Percentiles rank a stretch among this genome's conserved stretches.
Conservation (phyloP, 345 rosid genomes). For the Sonneratia alba region DNA sequence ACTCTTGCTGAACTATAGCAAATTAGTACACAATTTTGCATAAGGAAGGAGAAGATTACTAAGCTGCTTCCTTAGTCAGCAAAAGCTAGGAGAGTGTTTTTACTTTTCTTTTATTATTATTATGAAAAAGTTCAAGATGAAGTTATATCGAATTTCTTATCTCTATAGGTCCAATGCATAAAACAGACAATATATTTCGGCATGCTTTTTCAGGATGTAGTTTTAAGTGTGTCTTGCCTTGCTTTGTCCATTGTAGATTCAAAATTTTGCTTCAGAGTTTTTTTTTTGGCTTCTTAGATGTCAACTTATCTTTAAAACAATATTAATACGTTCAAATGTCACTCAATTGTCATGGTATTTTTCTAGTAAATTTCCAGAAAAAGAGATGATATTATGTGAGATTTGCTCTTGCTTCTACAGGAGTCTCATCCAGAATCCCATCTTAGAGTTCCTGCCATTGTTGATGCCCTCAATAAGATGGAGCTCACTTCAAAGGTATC, state of each 20-base stretch:
- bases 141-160: neutral
- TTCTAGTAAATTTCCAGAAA: neutral
- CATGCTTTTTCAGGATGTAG: too few relatives aligned
- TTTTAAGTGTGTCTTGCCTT: too few relatives aligned
- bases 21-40: neutral
- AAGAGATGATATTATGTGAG: neutral
- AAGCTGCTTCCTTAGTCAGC: neutral
- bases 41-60: too few relatives aligned
- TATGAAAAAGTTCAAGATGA: neutral
- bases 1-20: neutral
- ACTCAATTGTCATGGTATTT: neutral
- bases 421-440: constrained; percentile 92
- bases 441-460: constrained; percentile 84
- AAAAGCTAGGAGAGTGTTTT: neutral
- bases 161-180: neutral
- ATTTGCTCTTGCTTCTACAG: constrained; percentile 20
- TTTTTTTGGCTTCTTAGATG: neutral
- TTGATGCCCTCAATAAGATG: constrained; percentile 65
- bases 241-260: neutral
- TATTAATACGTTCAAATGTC: neutral
- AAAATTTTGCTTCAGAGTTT: neutral
- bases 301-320: neutral
- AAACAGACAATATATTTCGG: too few relatives aligned
- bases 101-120: too few relatives aligned
- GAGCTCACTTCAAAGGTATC: constrained; percentile 67